Base-by-base conservation (phyloP, 2,329 filamentous ascomycete species). In the Ascochyta lentis region DNA sequence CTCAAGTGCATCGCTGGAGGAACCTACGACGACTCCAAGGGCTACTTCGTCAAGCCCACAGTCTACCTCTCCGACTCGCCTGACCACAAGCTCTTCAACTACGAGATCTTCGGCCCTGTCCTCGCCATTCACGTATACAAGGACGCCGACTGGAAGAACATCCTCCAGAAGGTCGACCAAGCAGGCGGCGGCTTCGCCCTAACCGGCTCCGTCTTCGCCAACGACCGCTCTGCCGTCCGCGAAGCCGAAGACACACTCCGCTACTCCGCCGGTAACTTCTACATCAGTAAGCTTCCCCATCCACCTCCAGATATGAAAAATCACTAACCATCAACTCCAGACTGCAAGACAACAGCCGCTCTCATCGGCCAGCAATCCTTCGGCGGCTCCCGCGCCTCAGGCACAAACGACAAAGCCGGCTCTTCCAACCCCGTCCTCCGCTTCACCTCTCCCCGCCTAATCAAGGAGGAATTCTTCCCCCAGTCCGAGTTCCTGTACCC, bases 1-100 rank as follows among this genome's bases (percentile, higher is more conserved):
- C 83, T 96, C 26, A 83, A 89, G 73, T 81, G 93, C 2, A 75
- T 96, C 8, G 84, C 81, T 1, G 92, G 91, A 42, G 91, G 91
- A 59, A 87, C 82, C 59, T 89, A 93, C 73, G 89, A 94, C 73
- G 84, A 85, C 42, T 87, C 84, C 56, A 86, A 87, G 77, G 91
- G 91, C 60, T 96, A 88, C 81, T 96, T 86, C 77, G 84, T 96
- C 71, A 83, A 90, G 75, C 91, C 91, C 13, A 95, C 91, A 52
- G 83, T 96, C 68, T 95, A 93, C 80, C 78, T 82, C 56, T 88
- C 90, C 41, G 86, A 81, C 52, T 88, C 89, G 76, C 86, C 90
- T 0, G 77, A 83, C 56, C 91, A 95, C 79, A 84, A 84, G 64
- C 86, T 93, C 63, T 81, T 96, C 58, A 85, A 81, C 52, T 88